Conservation (phyloP, 257 asterid species). For the Echium plantagineum region DNA sequence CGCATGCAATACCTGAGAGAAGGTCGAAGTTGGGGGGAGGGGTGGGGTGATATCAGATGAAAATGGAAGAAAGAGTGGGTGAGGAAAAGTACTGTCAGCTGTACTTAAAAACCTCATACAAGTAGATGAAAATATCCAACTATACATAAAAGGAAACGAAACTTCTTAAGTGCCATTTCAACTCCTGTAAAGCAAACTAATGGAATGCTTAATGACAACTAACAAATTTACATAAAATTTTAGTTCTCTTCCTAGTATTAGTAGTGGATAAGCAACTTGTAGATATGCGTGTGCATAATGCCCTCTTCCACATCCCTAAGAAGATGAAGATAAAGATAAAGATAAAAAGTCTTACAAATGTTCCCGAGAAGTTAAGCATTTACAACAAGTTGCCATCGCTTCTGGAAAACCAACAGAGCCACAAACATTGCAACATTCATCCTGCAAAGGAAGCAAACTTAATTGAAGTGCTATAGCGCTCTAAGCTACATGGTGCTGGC, state of each 20-base stretch:
- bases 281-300: background rate
- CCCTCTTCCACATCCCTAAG: background rate
- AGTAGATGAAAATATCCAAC: background rate
- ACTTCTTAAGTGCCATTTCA: too few species aligned
- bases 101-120: background rate
- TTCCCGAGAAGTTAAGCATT: constrained; percentile 35
- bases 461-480: background rate
- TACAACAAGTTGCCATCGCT: constrained; percentile 31
- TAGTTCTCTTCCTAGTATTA: too few species aligned
- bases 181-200: background rate
- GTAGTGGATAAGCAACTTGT: too few species aligned
- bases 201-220: background rate
- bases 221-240: too few species aligned
- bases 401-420: constrained; percentile 41
- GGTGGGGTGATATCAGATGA: too few species aligned
- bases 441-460: constrained; percentile 30
- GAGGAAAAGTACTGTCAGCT: background rate
- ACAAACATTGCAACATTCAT: constrained; percentile 39
- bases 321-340: too few species aligned
- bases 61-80: background rate
- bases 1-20: constrained; percentile 51
- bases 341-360: constrained; percentile 41
- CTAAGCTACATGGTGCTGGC: too few species aligned
- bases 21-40: background rate
- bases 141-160: too few species aligned